Percentiles rank a stretch among this genome's conserved stretches.
phyloP scores from a whole-genome alignment of 345 rosid genomes.

The Schrenkiella parvula region DNA sequence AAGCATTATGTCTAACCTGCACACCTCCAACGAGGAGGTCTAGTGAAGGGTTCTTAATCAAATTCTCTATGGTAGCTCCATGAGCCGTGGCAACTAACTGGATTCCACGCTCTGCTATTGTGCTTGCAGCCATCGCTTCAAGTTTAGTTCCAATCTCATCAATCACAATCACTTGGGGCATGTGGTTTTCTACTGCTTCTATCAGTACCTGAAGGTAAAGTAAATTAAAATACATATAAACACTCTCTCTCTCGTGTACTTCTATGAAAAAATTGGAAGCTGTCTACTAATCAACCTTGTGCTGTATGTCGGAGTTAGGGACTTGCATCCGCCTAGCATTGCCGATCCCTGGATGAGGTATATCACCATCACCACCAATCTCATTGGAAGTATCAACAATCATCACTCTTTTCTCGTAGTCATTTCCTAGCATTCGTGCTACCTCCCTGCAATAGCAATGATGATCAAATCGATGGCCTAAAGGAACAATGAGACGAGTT shows the following conservation, averaged over 20 bases:
- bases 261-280: background rate
- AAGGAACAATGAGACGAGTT: background rate
- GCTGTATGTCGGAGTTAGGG: slow-evolving; percentile 78
- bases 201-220: slow-evolving; percentile 58
- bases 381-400: slow-evolving; percentile 94
- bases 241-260: background rate
- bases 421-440: slow-evolving; percentile 90
- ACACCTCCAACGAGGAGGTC: slow-evolving; percentile 94
- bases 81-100: slow-evolving; percentile 95
- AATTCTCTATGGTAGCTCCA: slow-evolving; percentile 78
- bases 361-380: slow-evolving; percentile 98
- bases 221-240: background rate
- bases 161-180: slow-evolving; percentile 93
- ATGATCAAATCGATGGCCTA: background rate
- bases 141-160: slow-evolving; percentile 97
- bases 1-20: slow-evolving; percentile 45
- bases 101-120: slow-evolving; percentile 94
- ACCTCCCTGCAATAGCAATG: slow-evolving; percentile 56
- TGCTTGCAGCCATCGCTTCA: slow-evolving; percentile 91
- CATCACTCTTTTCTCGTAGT: slow-evolving; percentile 79
- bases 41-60: slow-evolving; percentile 84
- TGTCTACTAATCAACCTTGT: slow-evolving; percentile 41
- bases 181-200: slow-evolving; percentile 93
- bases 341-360: slow-evolving; percentile 92
- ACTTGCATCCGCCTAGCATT: slow-evolving; percentile 97